Evolutionary conservation across 2,329 filamentous ascomycete genomes (phyloP), one percentile per base, ranked within the genome.

Genomic region (Fusarium camptoceras): DNA sequence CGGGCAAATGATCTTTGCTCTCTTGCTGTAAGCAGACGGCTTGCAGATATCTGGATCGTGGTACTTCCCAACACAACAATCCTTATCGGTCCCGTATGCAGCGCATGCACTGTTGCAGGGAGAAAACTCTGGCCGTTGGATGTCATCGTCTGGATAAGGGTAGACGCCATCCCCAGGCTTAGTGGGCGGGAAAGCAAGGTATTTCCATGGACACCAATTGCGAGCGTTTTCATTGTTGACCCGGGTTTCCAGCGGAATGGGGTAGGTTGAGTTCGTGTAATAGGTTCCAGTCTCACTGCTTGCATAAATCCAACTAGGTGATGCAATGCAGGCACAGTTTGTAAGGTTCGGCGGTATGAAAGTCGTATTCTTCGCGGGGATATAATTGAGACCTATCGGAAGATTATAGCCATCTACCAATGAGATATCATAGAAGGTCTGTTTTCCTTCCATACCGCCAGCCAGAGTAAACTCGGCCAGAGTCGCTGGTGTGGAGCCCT

Each of bases 401-500:
- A 95, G 80, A 76, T 95, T 95, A 85, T 95, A 95, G 50, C 93
- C 93, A 76, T 96, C 93, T 24, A 96, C 93, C 5, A 95, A 84
- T 42, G 92, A 94, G 68, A 96, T 92, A 78, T 96, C 93, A 81
- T 94, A 95, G 78, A 93, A 96, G 12, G 89, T 91, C 76, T 94
- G 91, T 62, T 77, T 80, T 50, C 82, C 82, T 24, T 84, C 83
- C 44, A 85, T 81, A 30, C 91, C 90, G 28, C 90, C 91, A 51
- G 88, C 86, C 18, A 95, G 85, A 57, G 91, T 94, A 80, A 96
- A 94, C 76, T 97, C 93, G 41, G 91, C 92, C 15, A 97, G 86
- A 2, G 92, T 94, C 16, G 89, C 89, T 14, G 93, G 93, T 30
- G 89, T 87, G 59, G 88, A 85, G 20, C 93, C 92, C 90, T 92